Conservation (phyloP, 2,329 filamentous ascomycete species). For the Apiospora arundinis region DNA sequence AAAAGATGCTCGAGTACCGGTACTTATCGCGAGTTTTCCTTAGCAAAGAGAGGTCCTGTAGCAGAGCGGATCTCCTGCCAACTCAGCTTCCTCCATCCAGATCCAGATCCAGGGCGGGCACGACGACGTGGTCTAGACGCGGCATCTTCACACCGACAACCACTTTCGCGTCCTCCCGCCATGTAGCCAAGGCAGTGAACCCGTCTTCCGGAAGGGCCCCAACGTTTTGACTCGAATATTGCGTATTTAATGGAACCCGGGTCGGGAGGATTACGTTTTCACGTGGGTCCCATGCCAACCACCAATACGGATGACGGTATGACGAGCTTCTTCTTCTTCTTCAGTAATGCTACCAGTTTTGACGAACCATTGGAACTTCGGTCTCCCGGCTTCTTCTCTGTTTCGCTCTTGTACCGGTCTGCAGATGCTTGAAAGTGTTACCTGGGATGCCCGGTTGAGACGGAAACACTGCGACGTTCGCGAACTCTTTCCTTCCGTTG, state of each 20-base stretch:
- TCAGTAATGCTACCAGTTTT: not conserved
- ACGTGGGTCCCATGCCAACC: conserved; percentile 15
- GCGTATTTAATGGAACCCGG: conserved; percentile 12
- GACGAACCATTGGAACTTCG: not conserved
- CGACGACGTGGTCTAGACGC: not conserved
- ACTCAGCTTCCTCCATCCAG: not conserved
- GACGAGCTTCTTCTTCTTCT: not conserved
- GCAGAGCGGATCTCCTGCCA: conserved; percentile 14
- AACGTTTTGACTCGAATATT: not conserved
- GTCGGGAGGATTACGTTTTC: conserved; percentile 7
- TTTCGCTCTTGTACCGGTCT: not conserved
- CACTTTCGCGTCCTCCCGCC: not conserved
- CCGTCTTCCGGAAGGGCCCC: not conserved
- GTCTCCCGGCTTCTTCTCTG: not conserved
- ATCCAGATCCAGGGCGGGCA: conserved; percentile 12
- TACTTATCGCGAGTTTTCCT: not conserved
- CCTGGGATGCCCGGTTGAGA: not conserved
- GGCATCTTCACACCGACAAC: conserved; percentile 6
- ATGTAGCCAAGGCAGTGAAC: not conserved
- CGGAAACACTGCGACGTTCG: not conserved
- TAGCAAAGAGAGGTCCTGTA: not conserved
- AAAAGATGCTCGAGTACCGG: conserved; percentile 3
- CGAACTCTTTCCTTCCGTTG: conserved; percentile 2
- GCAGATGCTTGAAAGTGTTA: not conserved
- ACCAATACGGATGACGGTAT: not conserved